Evolutionary conservation across 2,329 filamentous ascomycete genomes (phyloP), one percentile per base, ranked within the genome.

Genomic region (Aspergillus clavatus): DNA sequence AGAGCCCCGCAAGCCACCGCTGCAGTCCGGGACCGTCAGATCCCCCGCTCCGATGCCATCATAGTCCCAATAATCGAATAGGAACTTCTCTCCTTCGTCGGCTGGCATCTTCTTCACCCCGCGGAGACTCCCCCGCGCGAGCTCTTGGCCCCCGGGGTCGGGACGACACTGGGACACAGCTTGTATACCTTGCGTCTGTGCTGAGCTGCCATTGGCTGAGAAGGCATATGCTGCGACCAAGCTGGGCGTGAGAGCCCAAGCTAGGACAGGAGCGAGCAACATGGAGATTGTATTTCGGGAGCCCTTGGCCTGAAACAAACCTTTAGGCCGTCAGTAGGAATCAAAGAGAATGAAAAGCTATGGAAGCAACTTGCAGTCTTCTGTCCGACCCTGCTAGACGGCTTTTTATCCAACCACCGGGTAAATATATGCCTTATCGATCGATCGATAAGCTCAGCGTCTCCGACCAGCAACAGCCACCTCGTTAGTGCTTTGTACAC

Each of bases 11-110:
- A 39, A 35, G 22, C 31, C 7, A 24, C 40, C 38, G 10, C 8
- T 12, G 33, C 35, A 21, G 4, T 41, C 22, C 7, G 16, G 11
- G 19, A 11, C 38, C 31, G 41, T 37, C 28, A 54, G 22, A 12
- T 48, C 40, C 12, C 51, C 38, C 16, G 52, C 50, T 5, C 37
- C 38, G 5, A 51, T 52, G 2, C 56, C 46, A 7, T 52, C 55
- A 42, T 72, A 71, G 14, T 56, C 41, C 72, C 72, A 75, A 50
- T 74, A 74, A 26, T 72, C 61, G 26, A 68, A 56, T 40, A 68
- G 72, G 56, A 75, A 75, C 54, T 74, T 75, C 52, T 75, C 71
- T 8, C 72, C 70, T 36, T 71, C 66, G 33, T 75, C 70, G 5
- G 50, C 53, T 33, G 61, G 69, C 72, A 75, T 74, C 47, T 74